Evolutionary conservation across 1,139 yeast genomes (phyloP), one percentile per base, ranked within the genome.

Genomic region (Candida pseudoviswanathii): DNA sequence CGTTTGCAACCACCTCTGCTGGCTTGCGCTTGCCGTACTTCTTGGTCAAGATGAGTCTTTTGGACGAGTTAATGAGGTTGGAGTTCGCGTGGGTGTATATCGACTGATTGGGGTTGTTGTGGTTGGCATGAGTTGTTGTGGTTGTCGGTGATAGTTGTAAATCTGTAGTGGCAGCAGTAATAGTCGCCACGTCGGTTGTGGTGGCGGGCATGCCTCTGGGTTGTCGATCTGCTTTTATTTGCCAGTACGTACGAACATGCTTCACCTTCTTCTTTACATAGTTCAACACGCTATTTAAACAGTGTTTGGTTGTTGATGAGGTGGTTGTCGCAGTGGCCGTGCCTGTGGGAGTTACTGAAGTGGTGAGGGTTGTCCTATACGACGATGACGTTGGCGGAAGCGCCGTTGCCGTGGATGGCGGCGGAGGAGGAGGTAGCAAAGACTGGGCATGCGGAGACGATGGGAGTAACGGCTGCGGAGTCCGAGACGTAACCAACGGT

Each of bases 51-150:
- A 26, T 8, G 4, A 5, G 16, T 25, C 21, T 30, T 22, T n/a
- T 30, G 21, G 43, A 30, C 4, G 36, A 29, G 16, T 45, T 41
- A 7, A 30, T 41, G 11, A 48, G 45, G 42, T 42, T 43, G 21
- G 37, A 27, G 30, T 48, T 48, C 31, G 45, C 44, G 36, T 48
- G 51, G 6, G 45, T 42, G 31, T 48, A 45, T 10, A 39, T 32
- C 8, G 21, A 30, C 27, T 34, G 48, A 30, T 24, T 41, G 4
- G 6, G n/a, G 16, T 24, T 31, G 5, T 26, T 22, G 24, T 38
- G 32, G 2, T 36, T 38, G 36, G 26, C 33, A 16, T 25, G 10
- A 9, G 31, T 29, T 4, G 45, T 22, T 6, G 34, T 46, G 6
- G 45, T 38, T 24, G 49, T 26, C 7, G 47, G 44, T 47, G 16